These are phyloP conservation scores for Chenopodium berlandieri DNA, from an alignment of 148 eudicot species.

Conservation along the genomic window DNA sequence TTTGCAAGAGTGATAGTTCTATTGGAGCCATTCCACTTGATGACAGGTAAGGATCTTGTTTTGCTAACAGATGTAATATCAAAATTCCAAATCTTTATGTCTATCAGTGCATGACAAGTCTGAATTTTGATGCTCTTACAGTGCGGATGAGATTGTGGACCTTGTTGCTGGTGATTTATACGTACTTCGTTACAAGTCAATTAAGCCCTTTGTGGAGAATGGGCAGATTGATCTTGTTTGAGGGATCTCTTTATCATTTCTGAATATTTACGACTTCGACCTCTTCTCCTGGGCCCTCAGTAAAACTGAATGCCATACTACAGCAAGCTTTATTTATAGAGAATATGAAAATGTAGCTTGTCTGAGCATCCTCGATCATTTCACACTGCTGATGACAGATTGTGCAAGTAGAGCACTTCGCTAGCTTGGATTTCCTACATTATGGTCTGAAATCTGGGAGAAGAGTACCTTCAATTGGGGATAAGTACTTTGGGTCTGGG, in stretches of 20 bases:
- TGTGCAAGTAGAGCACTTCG: neutral
- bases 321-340: neutral
- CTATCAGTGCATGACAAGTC: slow-evolving; percentile 4
- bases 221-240: slow-evolving; percentile 81
- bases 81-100: neutral
- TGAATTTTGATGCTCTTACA: slow-evolving; percentile 30
- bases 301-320: neutral
- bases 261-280: neutral
- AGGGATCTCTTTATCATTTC: slow-evolving; percentile 15
- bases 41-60: slow-evolving; percentile 48
- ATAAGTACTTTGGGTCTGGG: neutral
- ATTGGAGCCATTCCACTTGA: slow-evolving; percentile 83
- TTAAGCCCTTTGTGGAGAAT: slow-evolving; percentile 67
- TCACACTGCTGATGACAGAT: neutral
- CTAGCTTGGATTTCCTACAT: neutral
- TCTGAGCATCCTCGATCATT: neutral
- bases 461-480: no score
- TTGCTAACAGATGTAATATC: neutral
- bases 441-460: no score
- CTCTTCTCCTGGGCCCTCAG: neutral
- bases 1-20: slow-evolving; percentile 72
- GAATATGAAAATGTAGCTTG: neutral
- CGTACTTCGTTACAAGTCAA: slow-evolving; percentile 78
- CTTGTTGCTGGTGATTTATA: slow-evolving; percentile 77
- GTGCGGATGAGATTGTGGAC: slow-evolving; percentile 77